phyloP scores from a whole-genome alignment of 1,284 basidiomycete genomes.

The Naganishia liquefaciens region DNA sequence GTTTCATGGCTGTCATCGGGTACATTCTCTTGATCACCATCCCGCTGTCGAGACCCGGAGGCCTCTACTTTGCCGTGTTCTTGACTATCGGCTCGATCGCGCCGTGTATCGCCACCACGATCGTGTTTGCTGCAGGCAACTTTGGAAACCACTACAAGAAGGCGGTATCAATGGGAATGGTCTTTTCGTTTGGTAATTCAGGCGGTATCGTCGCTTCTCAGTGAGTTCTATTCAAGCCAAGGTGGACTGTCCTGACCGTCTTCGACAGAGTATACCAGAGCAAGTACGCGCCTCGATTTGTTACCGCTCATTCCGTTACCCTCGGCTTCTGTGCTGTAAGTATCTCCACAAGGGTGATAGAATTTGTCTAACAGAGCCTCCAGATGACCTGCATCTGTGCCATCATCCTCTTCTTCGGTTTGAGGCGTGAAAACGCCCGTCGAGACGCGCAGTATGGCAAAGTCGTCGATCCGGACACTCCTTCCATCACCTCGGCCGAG shows the following conservation, averaged over 20 bases:
- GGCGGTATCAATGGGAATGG: slow-evolving; percentile 54
- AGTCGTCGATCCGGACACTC: slow-evolving; percentile 57
- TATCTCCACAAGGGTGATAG: neutral
- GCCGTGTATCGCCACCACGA: slow-evolving; percentile 55
- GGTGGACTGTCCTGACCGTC: slow-evolving; percentile 15
- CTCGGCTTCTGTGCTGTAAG: slow-evolving; percentile 50
- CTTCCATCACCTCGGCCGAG: slow-evolving; percentile 50
- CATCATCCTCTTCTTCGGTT: slow-evolving; percentile 46
- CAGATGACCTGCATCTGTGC: slow-evolving; percentile 44
- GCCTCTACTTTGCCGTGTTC: slow-evolving; percentile 56
- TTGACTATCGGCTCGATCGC: slow-evolving; percentile 52
- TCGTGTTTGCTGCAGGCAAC: slow-evolving; percentile 55
- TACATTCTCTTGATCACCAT: slow-evolving; percentile 54
- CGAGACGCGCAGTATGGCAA: slow-evolving; percentile 51
- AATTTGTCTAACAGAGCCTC: neutral
- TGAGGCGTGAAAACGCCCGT: slow-evolving; percentile 50
- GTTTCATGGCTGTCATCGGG: slow-evolving; percentile 50
- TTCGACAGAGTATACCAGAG: slow-evolving; percentile 25
- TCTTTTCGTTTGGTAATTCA: slow-evolving; percentile 56
- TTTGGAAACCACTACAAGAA: slow-evolving; percentile 49
- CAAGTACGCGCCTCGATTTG: slow-evolving; percentile 38
- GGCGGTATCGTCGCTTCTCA: slow-evolving; percentile 56
- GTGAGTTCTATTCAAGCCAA: slow-evolving; percentile 42
- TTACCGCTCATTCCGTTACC: slow-evolving; percentile 50
- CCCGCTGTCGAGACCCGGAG: slow-evolving; percentile 42